Evolutionary conservation across 306 rosid species (phyloP).

Genomic region (Luffa aegyptiaca): DNA sequence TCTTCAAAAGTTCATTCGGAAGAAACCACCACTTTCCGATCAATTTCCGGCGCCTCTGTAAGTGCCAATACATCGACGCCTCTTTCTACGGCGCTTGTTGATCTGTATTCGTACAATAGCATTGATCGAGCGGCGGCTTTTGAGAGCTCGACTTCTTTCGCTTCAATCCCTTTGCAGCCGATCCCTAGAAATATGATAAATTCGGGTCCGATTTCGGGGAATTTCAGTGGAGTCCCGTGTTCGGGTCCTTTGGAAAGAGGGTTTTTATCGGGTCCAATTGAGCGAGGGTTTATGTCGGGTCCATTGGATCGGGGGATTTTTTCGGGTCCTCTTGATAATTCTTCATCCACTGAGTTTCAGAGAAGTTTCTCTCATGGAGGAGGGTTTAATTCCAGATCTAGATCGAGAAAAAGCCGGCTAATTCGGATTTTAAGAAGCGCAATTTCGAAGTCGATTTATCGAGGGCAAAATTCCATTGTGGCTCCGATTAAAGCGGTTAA

Average conservation of each 20-base stretch:
- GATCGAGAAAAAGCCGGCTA: slow-evolving; percentile 44
- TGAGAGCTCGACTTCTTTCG: slow-evolving; percentile 83
- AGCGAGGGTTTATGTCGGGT: slow-evolving; percentile 95
- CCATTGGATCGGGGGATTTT: slow-evolving; percentile 81
- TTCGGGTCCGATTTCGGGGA: slow-evolving; percentile 71
- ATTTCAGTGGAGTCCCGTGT: slow-evolving; percentile 31
- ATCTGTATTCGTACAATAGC: slow-evolving; percentile 58
- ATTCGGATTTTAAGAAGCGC: slow-evolving; percentile 55
- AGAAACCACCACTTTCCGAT: slow-evolving; percentile 81
- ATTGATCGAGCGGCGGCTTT: slow-evolving; percentile 89
- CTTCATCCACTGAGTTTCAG: slow-evolving; percentile 45
- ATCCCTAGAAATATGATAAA: slow-evolving; percentile 47
- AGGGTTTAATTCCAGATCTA: slow-evolving; percentile 35
- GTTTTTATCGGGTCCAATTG: slow-evolving; percentile 89
- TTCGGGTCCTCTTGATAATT: slow-evolving; percentile 82
- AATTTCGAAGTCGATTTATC: slow-evolving; percentile 55
- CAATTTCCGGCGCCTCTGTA: slow-evolving; percentile 94
- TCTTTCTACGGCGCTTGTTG: slow-evolving; percentile 66
- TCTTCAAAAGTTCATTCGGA: slow-evolving; percentile 85
- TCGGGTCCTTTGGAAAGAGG: slow-evolving; percentile 91
- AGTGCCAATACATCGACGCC: slow-evolving; percentile 97
- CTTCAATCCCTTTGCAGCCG: slow-evolving; percentile 89
- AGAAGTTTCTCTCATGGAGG: slow-evolving; percentile 86
- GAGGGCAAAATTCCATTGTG: slow-evolving; percentile 64
- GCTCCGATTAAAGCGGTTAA: slow-evolving; percentile 62